Evolutionary conservation across 2,329 filamentous ascomycete genomes (phyloP).

Genomic region (Knoxdaviesia capensis): DNA sequence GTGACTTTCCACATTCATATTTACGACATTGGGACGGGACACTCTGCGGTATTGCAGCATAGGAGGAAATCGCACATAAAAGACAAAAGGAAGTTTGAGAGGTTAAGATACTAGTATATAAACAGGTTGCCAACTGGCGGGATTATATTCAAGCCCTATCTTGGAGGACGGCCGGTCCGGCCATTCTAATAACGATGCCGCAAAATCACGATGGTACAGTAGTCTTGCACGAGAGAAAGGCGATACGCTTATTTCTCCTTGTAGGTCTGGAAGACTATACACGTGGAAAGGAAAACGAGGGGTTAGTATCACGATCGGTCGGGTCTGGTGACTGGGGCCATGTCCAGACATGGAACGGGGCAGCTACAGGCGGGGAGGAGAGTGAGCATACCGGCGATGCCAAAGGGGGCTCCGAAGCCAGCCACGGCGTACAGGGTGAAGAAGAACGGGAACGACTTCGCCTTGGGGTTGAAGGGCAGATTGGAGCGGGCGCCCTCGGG

Average conservation of each 20-base stretch:
- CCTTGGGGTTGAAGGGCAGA: slow-evolving; percentile 91
- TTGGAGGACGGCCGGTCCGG: too few species aligned
- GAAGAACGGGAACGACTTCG: slow-evolving; percentile 60
- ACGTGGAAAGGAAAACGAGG: background rate
- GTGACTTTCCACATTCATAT: too few species aligned
- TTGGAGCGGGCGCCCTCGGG: slow-evolving; percentile 88
- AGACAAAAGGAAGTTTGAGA: too few species aligned
- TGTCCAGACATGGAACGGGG: background rate
- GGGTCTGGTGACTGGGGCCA: background rate
- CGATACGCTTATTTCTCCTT: slow-evolving; percentile 16
- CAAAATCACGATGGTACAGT: too few species aligned
- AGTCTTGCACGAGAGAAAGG: background rate
- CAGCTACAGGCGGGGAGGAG: background rate
- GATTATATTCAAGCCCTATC: too few species aligned
- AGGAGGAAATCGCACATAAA: too few species aligned
- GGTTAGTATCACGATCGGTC: background rate
- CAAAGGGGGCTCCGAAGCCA: slow-evolving; percentile 42
- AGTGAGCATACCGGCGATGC: slow-evolving; percentile 33
- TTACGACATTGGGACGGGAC: too few species aligned
- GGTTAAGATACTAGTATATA: too few species aligned
- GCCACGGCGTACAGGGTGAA: slow-evolving; percentile 55
- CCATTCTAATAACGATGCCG: too few species aligned
- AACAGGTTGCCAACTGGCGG: too few species aligned
- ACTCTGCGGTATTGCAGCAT: too few species aligned
- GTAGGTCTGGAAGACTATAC: slow-evolving; percentile 28